phyloP scores from a whole-genome alignment of 345 rosid species.

The Dovyalis caffra region DNA sequence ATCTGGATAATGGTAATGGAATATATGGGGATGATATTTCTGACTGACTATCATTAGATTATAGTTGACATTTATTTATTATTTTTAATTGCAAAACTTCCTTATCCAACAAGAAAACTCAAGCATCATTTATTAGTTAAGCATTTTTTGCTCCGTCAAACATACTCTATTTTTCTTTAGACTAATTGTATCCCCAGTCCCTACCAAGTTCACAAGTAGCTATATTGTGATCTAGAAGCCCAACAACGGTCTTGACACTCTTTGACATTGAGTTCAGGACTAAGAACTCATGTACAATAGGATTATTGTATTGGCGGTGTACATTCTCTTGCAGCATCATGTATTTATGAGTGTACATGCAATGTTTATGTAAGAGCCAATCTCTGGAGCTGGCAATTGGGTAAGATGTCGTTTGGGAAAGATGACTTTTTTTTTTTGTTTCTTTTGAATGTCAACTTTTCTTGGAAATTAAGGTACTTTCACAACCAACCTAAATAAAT shows the following conservation, averaged over 20 bases:
- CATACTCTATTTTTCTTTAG: background rate
- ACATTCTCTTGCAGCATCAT: too few relatives aligned
- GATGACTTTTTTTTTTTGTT: too few relatives aligned
- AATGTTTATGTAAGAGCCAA: background rate
- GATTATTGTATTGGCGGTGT: too few relatives aligned
- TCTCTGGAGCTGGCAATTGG: background rate
- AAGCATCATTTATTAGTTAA: background rate
- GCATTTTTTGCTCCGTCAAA: background rate
- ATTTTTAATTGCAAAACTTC: background rate
- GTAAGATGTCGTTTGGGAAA: too few relatives aligned
- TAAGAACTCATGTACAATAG: background rate
- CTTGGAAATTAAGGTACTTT: too few relatives aligned
- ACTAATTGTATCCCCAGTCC: background rate
- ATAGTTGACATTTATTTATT: background rate
- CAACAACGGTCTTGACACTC: background rate
- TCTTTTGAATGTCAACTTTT: too few relatives aligned
- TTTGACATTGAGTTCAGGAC: background rate
- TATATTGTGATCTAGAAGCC: background rate
- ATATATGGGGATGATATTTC: constrained; percentile 49
- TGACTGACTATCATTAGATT: constrained; percentile 32
- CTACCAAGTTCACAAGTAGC: background rate
- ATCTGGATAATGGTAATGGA: constrained; percentile 52
- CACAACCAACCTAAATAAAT: too few relatives aligned
- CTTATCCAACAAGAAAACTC: background rate
- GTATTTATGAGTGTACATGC: background rate